A percentile compares a stretch with the other conserved stretches of the same genome.
These are phyloP conservation scores for Mitosporidium daphniae DNA, from an alignment of 371 early-diverging fungal genomes.

Conservation along the genomic window DNA sequence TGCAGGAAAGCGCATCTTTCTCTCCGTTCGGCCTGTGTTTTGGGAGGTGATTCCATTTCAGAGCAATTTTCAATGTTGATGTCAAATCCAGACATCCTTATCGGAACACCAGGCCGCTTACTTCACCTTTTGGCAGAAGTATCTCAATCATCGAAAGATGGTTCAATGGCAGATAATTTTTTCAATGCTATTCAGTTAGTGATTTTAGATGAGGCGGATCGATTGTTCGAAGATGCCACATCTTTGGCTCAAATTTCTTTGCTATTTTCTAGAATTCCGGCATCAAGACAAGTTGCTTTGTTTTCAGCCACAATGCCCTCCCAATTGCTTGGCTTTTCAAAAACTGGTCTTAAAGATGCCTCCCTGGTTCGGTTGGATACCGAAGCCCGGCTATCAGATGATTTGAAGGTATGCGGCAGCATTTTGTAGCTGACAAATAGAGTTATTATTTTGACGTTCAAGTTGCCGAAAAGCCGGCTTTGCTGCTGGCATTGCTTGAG, in stretches of 20 bases:
- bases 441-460: too few relatives aligned
- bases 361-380: conserved; percentile 55
- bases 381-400: conserved; percentile 53
- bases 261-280: too few relatives aligned
- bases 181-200: conserved; percentile 53
- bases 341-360: conserved; percentile 64
- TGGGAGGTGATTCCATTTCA: conserved; percentile 74
- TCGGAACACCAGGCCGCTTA: conserved; percentile 89
- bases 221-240: conserved; percentile 69
- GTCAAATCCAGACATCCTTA: conserved; percentile 62
- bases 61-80: conserved; percentile 61
- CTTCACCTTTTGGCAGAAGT: conserved; percentile 74
- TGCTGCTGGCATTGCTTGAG: too few relatives aligned
- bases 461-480: too few relatives aligned
- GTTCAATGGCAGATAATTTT: conserved; percentile 40
- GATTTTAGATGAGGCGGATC: conserved; percentile 75
- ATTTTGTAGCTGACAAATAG: too few relatives aligned
- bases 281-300: conserved; percentile 55
- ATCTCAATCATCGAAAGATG: too few relatives aligned
- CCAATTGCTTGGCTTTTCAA: conserved; percentile 59
- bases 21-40: conserved; percentile 44
- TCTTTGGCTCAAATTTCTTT: too few relatives aligned
- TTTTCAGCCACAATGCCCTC: conserved; percentile 79
- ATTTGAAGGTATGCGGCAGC: conserved; percentile 38
- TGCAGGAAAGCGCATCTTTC: conserved; percentile 51